A percentile compares a stretch with the other conserved stretches of the same genome.
Conservation (phyloP, 805 yeast genomes). For the Metschnikowia chrysomelidarum region DNA sequence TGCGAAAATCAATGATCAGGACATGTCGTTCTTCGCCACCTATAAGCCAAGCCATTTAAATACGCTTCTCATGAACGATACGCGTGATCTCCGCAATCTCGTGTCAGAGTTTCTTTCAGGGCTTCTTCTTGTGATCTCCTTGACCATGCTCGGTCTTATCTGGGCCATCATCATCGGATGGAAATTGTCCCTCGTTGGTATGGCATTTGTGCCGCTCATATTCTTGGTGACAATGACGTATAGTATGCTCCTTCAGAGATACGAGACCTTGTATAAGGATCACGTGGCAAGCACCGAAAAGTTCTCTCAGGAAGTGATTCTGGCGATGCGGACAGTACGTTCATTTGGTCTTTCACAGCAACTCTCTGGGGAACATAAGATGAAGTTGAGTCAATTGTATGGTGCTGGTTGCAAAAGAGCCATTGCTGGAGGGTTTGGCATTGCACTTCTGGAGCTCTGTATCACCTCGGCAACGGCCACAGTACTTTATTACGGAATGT, state of each 20-base stretch:
- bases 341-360: constrained; percentile 50
- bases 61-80: constrained; percentile 74
- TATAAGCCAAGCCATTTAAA: constrained; percentile 52
- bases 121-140: constrained; percentile 48
- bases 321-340: constrained; percentile 62
- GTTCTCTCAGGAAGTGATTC: constrained; percentile 49
- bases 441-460: constrained; percentile 54
- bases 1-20: constrained; percentile 48
- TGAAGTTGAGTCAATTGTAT: constrained; percentile 29
- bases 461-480: constrained; percentile 65
- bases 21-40: constrained; percentile 50
- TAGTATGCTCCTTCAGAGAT: constrained; percentile 47
- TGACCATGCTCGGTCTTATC: constrained; percentile 57
- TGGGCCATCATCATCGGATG: constrained; percentile 86
- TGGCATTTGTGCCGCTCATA: constrained; percentile 71
- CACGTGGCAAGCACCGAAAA: constrained; percentile 55
- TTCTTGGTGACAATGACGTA: constrained; percentile 49
- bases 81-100: constrained; percentile 70
- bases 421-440: constrained; percentile 61
- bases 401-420: constrained; percentile 52
- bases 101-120: constrained; percentile 62
- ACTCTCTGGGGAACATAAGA: constrained; percentile 42
- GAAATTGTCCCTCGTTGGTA: constrained; percentile 81
- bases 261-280: constrained; percentile 61
- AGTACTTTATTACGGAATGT: constrained; percentile 76